Evolutionary conservation across 2,329 filamentous ascomycete genomes (phyloP).

Genomic region (Diaporthe sp.): DNA sequence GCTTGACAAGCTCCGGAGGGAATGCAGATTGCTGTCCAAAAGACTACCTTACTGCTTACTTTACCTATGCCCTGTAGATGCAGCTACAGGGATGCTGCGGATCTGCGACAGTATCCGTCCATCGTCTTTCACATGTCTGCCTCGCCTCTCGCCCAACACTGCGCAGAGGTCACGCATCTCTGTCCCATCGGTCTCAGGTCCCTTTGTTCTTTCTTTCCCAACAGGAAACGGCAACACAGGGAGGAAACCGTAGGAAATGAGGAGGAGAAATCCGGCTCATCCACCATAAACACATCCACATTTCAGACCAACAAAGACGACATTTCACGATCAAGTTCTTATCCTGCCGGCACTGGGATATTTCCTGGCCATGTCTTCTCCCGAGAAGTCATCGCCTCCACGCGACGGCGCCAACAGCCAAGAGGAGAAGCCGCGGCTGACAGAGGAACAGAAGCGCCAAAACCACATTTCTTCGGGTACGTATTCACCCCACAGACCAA

Average conservation of each 20-base stretch:
- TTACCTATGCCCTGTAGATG: background rate
- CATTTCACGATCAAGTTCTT: background rate
- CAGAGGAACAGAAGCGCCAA: constrained; percentile 51
- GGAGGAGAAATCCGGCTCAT: background rate
- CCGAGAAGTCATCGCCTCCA: constrained; percentile 21
- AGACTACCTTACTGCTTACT: too few relatives aligned
- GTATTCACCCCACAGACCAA: background rate
- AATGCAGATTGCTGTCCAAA: background rate
- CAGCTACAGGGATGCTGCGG: constrained; percentile 13
- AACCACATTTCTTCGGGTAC: constrained; percentile 50
- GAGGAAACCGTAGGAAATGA: background rate
- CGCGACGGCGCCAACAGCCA: constrained; percentile 19
- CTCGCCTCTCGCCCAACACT: constrained; percentile 2
- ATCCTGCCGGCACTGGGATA: background rate
- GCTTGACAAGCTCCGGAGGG: background rate
- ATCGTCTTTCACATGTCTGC: constrained; percentile 20
- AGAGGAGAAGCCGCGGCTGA: constrained; percentile 47
- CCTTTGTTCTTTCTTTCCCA: background rate
- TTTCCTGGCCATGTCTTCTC: constrained; percentile 16
- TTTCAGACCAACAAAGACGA: background rate
- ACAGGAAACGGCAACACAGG: background rate
- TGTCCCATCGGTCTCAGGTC: background rate
- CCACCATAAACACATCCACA: background rate
- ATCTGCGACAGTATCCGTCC: constrained; percentile 23
- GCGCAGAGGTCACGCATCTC: constrained; percentile 15